Conservation (phyloP, 306 rosid genomes). For the Phaseolus lunatus region DNA sequence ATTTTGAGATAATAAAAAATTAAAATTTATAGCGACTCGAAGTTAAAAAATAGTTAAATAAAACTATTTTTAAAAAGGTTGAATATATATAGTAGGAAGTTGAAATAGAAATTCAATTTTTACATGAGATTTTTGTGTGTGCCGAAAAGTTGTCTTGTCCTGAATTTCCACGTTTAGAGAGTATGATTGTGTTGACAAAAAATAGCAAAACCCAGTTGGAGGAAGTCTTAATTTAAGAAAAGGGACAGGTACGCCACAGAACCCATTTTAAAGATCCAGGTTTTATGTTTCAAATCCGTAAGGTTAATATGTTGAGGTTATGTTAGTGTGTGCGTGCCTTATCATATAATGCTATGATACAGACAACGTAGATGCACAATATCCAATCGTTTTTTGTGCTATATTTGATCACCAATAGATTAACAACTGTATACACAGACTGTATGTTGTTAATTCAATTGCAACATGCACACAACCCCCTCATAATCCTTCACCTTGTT, state of each 20-base stretch:
- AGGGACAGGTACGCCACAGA: constrained; percentile 14
- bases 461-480: constrained; percentile 6
- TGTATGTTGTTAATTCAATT: constrained; percentile 24
- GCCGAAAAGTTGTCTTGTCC: too few relatives aligned
- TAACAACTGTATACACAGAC: constrained; percentile 26
- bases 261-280: neutral
- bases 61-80: too few relatives aligned
- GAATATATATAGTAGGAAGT: neutral
- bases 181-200: constrained; percentile 24
- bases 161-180: too few relatives aligned
- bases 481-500: constrained; percentile 25
- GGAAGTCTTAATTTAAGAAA: constrained; percentile 27
- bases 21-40: neutral
- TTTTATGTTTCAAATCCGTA: neutral
- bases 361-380: neutral
- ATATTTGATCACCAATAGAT: constrained; percentile 28
- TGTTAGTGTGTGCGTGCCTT: neutral
- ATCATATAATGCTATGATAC: neutral
- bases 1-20: too few relatives aligned
- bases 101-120: neutral
- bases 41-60: neutral
- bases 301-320: neutral
- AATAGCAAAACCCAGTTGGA: neutral
- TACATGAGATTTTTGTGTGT: neutral
- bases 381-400: neutral